phyloP scores from a whole-genome alignment of 106 monocot species.

The Vanilla planifolia region DNA sequence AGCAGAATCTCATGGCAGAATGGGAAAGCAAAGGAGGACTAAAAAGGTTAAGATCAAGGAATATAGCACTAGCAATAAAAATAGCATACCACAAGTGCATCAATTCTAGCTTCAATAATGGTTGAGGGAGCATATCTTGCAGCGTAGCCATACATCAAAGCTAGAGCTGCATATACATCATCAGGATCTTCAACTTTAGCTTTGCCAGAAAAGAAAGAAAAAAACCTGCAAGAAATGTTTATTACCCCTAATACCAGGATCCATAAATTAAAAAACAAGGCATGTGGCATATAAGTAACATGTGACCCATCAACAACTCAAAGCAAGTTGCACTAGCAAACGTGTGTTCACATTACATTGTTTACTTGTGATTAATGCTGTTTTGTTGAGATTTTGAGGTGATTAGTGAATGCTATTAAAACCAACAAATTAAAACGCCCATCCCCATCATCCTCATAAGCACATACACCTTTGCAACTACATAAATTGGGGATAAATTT shows the following conservation, averaged over 20 bases:
- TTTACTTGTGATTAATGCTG: too few species aligned
- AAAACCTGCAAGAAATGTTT: conserved; percentile 47
- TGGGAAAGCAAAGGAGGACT: not conserved
- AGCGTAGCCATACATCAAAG: conserved; percentile 99
- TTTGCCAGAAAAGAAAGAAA: conserved; percentile 67
- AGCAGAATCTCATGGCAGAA: not conserved
- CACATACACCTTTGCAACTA: too few species aligned
- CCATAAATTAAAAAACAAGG: not conserved
- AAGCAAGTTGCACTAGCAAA: not conserved
- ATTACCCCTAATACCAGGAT: not conserved
- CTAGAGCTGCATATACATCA: conserved; percentile 92
- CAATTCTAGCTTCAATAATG: conserved; percentile 96
- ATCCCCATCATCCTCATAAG: too few species aligned
- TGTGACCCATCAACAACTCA: not conserved
- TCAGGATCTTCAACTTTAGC: conserved; percentile 68
- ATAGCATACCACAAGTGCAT: conserved; percentile 94
- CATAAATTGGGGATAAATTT: too few species aligned
- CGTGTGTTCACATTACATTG: not conserved
- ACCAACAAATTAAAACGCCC: too few species aligned
- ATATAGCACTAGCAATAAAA: not conserved
- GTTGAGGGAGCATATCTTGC: conserved; percentile 98
- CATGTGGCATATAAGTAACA: not conserved
- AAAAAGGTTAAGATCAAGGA: not conserved
- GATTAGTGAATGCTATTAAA: too few species aligned
- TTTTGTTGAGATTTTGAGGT: too few species aligned